These are phyloP conservation scores for Fusarium nygamai DNA, from an alignment of 2,329 filamentous ascomycete species.

Conservation along the genomic window DNA sequence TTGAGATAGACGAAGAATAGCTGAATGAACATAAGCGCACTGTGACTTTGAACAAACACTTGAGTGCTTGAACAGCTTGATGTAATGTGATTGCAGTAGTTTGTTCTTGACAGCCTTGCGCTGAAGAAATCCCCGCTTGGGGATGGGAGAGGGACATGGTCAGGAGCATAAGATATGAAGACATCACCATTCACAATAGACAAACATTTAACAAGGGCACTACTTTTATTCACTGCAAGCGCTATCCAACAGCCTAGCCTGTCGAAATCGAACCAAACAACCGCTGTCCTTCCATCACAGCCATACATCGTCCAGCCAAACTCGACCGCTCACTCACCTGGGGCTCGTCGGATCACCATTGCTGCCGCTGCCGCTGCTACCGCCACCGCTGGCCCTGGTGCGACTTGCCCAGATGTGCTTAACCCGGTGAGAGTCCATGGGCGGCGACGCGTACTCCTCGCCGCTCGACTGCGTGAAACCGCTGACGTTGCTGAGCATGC, in stretches of 20 bases:
- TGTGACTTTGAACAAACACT: neutral
- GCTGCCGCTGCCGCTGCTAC: conserved; percentile 62
- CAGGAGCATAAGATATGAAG: neutral
- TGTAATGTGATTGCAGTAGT: neutral
- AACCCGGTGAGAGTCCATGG: conserved; percentile 33
- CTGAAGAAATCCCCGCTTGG: neutral
- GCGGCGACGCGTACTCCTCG: conserved; percentile 53
- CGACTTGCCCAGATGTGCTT: conserved; percentile 41
- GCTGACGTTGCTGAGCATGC: conserved; percentile 74
- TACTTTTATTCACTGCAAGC: conserved; percentile 42
- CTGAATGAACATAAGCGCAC: neutral
- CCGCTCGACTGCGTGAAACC: conserved; percentile 72
- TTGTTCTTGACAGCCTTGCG: neutral
- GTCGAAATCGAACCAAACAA: conserved; percentile 24
- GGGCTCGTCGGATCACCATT: conserved; percentile 63
- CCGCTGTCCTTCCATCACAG: conserved; percentile 10
- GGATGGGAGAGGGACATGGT: neutral
- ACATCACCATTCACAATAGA: neutral
- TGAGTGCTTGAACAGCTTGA: neutral
- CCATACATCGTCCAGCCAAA: neutral
- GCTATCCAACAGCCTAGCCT: conserved; percentile 41
- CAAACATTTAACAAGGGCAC: conserved; percentile 39
- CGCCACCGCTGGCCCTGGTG: conserved; percentile 48
- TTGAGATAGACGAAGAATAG: too few species aligned
- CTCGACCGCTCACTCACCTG: conserved; percentile 21